Conservation (phyloP, 208 protist species). For the Acanthamoeba castellanii region DNA sequence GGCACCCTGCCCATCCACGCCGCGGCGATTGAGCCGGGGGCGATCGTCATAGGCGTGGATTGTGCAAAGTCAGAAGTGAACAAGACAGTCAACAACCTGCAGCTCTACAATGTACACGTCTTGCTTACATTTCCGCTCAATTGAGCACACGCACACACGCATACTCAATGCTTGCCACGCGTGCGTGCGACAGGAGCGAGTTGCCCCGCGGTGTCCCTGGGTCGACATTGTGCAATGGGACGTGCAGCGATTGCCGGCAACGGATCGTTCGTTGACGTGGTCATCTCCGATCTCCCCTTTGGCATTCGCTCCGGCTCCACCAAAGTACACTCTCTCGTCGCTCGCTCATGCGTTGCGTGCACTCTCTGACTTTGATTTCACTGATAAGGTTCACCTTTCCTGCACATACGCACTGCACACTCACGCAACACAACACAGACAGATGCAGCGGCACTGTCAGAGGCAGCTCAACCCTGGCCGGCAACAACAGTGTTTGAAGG, state of each 20-base stretch:
- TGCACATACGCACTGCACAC: no score
- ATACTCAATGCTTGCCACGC: no score
- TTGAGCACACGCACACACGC: not conserved
- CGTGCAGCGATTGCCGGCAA: not conserved
- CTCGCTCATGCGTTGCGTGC: not conserved
- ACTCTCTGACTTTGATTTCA: not conserved
- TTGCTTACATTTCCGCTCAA: not conserved
- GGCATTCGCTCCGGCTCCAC: slow-evolving; percentile 38
- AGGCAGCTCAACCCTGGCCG: no score
- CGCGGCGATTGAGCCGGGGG: not conserved
- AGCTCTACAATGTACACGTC: not conserved
- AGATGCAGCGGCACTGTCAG: no score
- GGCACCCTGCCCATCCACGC: slow-evolving; percentile 43
- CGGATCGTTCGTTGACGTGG: not conserved
- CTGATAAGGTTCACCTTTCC: no score
- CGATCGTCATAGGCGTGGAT: slow-evolving; percentile 28
- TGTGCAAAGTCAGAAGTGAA: not conserved
- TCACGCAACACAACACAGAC: no score
- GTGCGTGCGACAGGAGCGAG: not conserved
- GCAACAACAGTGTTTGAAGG: not conserved
- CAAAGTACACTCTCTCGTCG: not conserved
- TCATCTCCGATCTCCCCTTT: slow-evolving; percentile 58
- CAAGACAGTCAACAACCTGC: not conserved
- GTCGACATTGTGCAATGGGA: slow-evolving; percentile 24
- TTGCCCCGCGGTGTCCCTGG: not conserved